These are phyloP conservation scores for Sporothrix inflata DNA, from an alignment of 2,329 filamentous ascomycete species.

Conservation along the genomic window DNA sequence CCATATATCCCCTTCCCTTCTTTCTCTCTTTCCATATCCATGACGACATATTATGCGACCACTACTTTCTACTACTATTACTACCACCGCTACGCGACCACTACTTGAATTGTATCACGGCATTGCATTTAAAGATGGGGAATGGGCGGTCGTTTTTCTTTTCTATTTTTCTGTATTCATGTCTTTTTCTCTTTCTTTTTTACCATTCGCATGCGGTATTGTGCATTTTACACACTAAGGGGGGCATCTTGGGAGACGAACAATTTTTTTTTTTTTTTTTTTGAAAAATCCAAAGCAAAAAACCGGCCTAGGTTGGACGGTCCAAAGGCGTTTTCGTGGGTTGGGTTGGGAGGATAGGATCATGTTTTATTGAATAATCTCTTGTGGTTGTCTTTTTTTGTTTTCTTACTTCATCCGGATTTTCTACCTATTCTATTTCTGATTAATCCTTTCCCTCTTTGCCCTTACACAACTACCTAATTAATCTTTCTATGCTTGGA, in stretches of 20 bases:
- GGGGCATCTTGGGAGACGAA: not conserved
- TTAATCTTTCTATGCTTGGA: not conserved
- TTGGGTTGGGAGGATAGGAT: not conserved
- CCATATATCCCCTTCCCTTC: not conserved
- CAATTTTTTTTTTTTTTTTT: not conserved
- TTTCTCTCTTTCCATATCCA: not conserved
- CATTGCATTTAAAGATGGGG: constrained; percentile 17
- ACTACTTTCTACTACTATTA: not conserved
- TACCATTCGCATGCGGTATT: not conserved
- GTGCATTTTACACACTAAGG: constrained; percentile 5
- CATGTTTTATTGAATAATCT: constrained; percentile 4
- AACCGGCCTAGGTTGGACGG: constrained; percentile 9
- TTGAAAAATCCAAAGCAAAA: not conserved
- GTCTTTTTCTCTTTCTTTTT: not conserved
- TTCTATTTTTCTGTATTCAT: not conserved
- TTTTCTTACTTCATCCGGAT: not conserved
- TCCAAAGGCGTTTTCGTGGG: constrained; percentile 9
- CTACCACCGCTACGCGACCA: not conserved
- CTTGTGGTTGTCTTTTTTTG: not conserved
- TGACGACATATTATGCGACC: not conserved
- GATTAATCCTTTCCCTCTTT: not conserved
- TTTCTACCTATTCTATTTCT: not conserved
- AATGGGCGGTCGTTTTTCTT: not conserved
- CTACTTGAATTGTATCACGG: not conserved
- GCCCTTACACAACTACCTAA: not conserved